These are phyloP conservation scores for Mrakia blollopis DNA, from an alignment of 768 basidiomycete genomes.

Conservation along the genomic window DNA sequence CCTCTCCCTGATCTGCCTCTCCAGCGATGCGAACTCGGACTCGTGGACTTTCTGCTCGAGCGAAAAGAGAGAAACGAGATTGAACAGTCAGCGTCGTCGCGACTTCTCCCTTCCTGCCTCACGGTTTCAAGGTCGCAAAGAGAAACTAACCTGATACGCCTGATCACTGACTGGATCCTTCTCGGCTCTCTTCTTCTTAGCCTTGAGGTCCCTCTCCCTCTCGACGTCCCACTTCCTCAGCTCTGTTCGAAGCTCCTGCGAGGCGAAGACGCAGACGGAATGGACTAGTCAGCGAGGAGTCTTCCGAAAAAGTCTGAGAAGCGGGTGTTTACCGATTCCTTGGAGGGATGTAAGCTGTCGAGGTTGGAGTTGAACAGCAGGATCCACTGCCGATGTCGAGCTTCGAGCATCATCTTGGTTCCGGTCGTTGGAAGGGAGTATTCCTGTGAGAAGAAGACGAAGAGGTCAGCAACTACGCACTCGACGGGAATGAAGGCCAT, in stretches of 20 bases:
- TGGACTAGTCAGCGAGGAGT: no score
- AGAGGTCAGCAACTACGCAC: background rate
- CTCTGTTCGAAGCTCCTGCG: constrained; percentile 3
- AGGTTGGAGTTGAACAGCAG: constrained; percentile 24
- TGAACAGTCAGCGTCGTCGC: background rate
- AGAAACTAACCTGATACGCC: constrained; percentile 11
- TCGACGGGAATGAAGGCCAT: background rate
- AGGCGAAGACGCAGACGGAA: background rate
- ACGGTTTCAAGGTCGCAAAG: background rate
- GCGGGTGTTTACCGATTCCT: background rate
- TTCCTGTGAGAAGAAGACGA: background rate
- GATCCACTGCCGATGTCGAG: constrained; percentile 19
- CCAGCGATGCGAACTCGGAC: constrained; percentile 4
- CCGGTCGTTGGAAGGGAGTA: constrained; percentile 1
- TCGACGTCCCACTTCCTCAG: constrained; percentile 19
- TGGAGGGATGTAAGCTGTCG: constrained; percentile 9
- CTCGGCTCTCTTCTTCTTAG: constrained; percentile 11
- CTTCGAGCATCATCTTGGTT: background rate
- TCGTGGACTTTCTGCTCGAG: constrained; percentile 9
- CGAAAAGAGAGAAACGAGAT: background rate
- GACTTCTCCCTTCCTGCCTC: background rate
- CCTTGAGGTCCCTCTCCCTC: constrained; percentile 1
- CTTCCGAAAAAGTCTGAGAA: background rate
- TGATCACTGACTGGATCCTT: constrained; percentile 1
- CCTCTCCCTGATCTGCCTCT: constrained; percentile 6